Percentiles rank a stretch among this genome's conserved stretches.
phyloP scores from a whole-genome alignment of 208 protist genomes.

The Trypanosoma cruzi region DNA sequence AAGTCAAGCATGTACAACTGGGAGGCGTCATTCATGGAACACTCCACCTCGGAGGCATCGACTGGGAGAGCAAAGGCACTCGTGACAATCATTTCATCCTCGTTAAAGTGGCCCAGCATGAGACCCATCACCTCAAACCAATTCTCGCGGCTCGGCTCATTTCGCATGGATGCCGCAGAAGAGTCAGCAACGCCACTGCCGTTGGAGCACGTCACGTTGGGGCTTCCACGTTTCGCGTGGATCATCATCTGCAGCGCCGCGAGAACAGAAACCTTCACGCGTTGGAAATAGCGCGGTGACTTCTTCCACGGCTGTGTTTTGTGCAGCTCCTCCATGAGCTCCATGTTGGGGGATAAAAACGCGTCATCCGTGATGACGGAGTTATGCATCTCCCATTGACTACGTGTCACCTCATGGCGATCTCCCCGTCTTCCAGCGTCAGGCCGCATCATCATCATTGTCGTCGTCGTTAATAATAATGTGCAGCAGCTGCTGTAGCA shows the following conservation, averaged over 20 bases:
- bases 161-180: slow-evolving; percentile 18
- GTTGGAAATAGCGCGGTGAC: slow-evolving; percentile 83
- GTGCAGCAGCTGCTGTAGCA: no score
- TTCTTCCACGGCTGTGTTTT: slow-evolving; percentile 51
- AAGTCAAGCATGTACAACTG: slow-evolving; percentile 96
- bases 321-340: slow-evolving; percentile 52
- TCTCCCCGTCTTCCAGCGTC: neutral
- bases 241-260: slow-evolving; percentile 97
- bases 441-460: neutral
- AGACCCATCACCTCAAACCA: slow-evolving; percentile 92
- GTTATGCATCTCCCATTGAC: slow-evolving; percentile 31
- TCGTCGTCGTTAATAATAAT: neutral
- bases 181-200: neutral
- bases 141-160: slow-evolving; percentile 40
- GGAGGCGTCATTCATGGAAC: slow-evolving; percentile 75
- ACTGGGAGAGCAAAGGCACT: slow-evolving; percentile 97
- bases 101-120: slow-evolving; percentile 94
- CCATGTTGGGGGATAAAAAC: slow-evolving; percentile 43
- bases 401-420: neutral
- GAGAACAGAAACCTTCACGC: slow-evolving; percentile 94
- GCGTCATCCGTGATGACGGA: slow-evolving; percentile 40
- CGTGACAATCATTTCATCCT: slow-evolving; percentile 95
- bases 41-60: slow-evolving; percentile 95
- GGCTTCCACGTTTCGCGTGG: slow-evolving; percentile 80
- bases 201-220: slow-evolving; percentile 30